phyloP scores from a whole-genome alignment of 768 basidiomycete genomes.

The Phaeotremella fagi region DNA sequence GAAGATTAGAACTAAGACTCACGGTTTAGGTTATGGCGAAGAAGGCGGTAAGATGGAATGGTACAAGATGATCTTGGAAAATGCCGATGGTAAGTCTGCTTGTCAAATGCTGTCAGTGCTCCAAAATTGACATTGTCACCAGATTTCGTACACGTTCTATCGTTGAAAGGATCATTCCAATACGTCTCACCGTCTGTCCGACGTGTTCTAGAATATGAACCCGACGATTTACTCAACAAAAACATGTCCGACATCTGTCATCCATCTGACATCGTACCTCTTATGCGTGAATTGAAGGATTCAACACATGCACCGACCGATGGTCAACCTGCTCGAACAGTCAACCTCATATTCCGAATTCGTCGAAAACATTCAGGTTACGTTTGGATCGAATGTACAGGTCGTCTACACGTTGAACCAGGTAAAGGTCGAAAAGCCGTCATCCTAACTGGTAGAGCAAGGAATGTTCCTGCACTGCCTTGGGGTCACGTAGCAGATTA shows the following conservation, averaged over 20 bases:
- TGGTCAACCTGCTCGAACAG: slow-evolving; percentile 49
- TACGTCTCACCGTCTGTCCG: slow-evolving; percentile 82
- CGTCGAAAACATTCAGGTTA: slow-evolving; percentile 62
- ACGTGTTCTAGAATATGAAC: slow-evolving; percentile 76
- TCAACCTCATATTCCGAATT: slow-evolving; percentile 82
- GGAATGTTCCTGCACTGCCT: slow-evolving; percentile 59
- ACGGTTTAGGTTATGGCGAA: slow-evolving; percentile 36
- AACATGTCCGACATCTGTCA: slow-evolving; percentile 77
- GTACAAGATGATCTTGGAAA: slow-evolving; percentile 51
- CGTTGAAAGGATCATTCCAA: slow-evolving; percentile 84
- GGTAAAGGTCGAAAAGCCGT: slow-evolving; percentile 94
- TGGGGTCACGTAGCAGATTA: slow-evolving; percentile 60
- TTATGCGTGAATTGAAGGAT: slow-evolving; percentile 82
- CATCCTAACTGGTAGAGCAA: slow-evolving; percentile 74
- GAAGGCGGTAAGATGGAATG: slow-evolving; percentile 48
- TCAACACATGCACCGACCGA: slow-evolving; percentile 44
- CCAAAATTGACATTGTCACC: background rate
- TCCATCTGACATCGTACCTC: slow-evolving; percentile 80
- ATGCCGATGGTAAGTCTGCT: slow-evolving; percentile 47
- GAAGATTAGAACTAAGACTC: slow-evolving; percentile 23
- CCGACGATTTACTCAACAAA: slow-evolving; percentile 74
- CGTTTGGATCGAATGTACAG: slow-evolving; percentile 88
- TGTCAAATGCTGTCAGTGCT: background rate
- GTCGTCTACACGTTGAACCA: slow-evolving; percentile 81
- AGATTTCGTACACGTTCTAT: slow-evolving; percentile 87